phyloP scores from a whole-genome alignment of 2,329 filamentous ascomycete genomes.

The Trichoderma afroharzianum region DNA sequence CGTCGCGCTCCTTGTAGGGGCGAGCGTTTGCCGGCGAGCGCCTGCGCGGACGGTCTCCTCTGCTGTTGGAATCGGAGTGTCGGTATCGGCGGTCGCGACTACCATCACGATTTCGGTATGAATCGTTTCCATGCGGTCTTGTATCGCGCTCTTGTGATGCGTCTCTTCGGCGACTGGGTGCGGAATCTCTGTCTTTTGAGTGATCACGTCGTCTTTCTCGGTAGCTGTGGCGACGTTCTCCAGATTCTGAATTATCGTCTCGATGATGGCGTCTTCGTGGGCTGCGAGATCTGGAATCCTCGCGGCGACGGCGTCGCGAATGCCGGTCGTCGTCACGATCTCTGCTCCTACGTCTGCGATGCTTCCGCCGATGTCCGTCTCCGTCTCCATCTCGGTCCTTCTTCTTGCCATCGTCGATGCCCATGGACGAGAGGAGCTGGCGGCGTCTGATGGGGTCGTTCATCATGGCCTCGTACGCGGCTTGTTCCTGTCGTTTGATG shows the following conservation, averaged over 20 bases:
- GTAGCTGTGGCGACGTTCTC: constrained; percentile 25
- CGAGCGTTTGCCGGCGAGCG: constrained; percentile 9
- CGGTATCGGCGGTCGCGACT: constrained; percentile 25
- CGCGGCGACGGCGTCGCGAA: constrained; percentile 39
- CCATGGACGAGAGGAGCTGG: constrained; percentile 63
- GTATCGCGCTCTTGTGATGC: constrained; percentile 22
- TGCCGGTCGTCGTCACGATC: constrained; percentile 34
- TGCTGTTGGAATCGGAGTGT: constrained; percentile 26
- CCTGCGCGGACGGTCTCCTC: constrained; percentile 30
- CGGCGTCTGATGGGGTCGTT: constrained; percentile 67
- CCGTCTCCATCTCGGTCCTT: constrained; percentile 26
- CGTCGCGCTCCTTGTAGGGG: neutral
- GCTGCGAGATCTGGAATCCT: constrained; percentile 44
- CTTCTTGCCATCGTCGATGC: constrained; percentile 49
- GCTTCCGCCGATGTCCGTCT: constrained; percentile 39
- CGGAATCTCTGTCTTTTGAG: constrained; percentile 21
- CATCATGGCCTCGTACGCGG: constrained; percentile 75
- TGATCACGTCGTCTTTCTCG: neutral
- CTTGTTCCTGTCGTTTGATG: constrained; percentile 89
- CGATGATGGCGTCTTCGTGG: constrained; percentile 31
- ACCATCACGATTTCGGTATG: constrained; percentile 26
- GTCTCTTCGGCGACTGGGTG: constrained; percentile 21
- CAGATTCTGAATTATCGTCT: constrained; percentile 27
- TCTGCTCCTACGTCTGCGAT: constrained; percentile 43
- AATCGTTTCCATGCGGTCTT: constrained; percentile 18